Percentiles rank a stretch among this genome's conserved stretches.
These are phyloP conservation scores for Suillus plorans DNA, from an alignment of 768 basidiomycete genomes.

Conservation along the genomic window DNA sequence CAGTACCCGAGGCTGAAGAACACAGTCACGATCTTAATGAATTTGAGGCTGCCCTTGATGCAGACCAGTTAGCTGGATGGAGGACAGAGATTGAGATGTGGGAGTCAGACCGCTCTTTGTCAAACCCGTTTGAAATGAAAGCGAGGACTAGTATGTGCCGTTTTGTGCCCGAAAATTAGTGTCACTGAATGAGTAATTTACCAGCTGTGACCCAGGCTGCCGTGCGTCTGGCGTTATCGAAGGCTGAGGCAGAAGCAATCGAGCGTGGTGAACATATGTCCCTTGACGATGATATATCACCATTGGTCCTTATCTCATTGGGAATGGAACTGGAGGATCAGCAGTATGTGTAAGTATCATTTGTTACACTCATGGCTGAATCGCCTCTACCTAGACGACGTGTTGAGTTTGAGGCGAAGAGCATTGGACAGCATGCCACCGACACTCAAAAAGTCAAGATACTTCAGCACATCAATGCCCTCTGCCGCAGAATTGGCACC, in stretches of 20 bases:
- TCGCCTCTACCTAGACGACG: no score
- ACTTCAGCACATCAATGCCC: neutral
- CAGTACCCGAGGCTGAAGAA: no score
- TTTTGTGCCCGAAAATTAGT: no score
- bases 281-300: constrained; percentile 11
- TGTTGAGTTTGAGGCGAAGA: neutral
- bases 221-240: constrained; percentile 20
- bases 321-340: constrained; percentile 35
- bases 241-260: constrained; percentile 21
- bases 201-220: constrained; percentile 13
- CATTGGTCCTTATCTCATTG: constrained; percentile 26
- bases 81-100: no score
- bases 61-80: no score
- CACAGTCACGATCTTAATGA: no score
- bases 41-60: no score
- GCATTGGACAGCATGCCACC: neutral
- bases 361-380: no score
- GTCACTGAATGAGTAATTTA: neutral
- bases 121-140: no score
- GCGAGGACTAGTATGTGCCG: no score
- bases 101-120: no score
- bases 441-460: neutral
- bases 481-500: neutral
- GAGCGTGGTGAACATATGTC: neutral
- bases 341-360: no score